These are phyloP conservation scores for Penicillium simplicissimum DNA, from an alignment of 495 filamentous ascomycete genomes.

Conservation along the genomic window DNA sequence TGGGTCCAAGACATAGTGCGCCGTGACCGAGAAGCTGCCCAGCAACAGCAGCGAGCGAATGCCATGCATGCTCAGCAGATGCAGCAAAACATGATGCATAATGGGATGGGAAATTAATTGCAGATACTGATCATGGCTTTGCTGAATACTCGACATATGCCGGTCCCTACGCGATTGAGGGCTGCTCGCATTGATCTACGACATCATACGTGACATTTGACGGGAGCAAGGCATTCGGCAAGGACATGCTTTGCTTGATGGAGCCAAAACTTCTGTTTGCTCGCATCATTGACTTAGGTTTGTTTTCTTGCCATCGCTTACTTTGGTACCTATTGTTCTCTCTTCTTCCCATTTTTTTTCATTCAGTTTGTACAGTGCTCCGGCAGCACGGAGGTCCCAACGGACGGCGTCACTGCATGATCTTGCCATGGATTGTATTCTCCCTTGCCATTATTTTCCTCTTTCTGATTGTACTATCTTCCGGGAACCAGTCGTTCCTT, in stretches of 20 bases:
- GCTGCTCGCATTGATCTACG: constrained; percentile 2
- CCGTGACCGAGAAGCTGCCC: constrained; percentile 39
- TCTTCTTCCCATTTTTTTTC: constrained; percentile 13
- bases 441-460: constrained; percentile 10
- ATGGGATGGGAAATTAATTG: constrained; percentile 43
- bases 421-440: constrained; percentile 17
- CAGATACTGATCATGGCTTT: neutral
- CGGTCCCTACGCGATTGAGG: neutral
- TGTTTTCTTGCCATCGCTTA: neutral
- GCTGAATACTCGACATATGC: neutral
- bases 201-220: constrained; percentile 4
- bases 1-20: constrained; percentile 51
- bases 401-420: constrained; percentile 24
- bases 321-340: neutral
- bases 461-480: constrained; percentile 28
- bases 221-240: neutral
- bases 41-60: constrained; percentile 33
- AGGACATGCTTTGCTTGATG: neutral
- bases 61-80: constrained; percentile 46
- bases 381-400: constrained; percentile 23
- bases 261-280: neutral
- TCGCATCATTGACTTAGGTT: constrained; percentile 4
- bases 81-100: constrained; percentile 52
- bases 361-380: constrained; percentile 26
- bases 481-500: constrained; percentile 12